Percentiles rank a stretch among this genome's conserved stretches.
Conservation (phyloP, 2,329 filamentous ascomycete species). For the Paecilomyces sp. region DNA sequence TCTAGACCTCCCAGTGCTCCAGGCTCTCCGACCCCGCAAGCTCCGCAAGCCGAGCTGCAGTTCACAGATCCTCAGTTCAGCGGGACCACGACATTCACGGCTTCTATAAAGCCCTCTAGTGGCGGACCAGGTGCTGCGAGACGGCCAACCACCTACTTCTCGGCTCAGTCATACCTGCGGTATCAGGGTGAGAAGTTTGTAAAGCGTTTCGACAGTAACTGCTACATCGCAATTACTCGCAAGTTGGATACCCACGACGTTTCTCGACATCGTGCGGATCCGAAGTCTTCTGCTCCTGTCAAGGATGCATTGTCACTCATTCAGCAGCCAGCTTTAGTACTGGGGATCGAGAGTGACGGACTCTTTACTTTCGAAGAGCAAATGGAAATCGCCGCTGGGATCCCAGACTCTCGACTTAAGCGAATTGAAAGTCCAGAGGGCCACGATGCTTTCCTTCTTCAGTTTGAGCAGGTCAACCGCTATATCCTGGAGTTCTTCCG, state of each 20-base stretch:
- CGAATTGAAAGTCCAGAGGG: constrained; percentile 92
- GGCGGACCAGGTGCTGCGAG: constrained; percentile 18
- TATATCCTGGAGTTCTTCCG: constrained; percentile 79
- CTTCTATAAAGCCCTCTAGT: constrained; percentile 28
- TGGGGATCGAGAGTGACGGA: constrained; percentile 92
- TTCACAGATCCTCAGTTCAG: constrained; percentile 64
- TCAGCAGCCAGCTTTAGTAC: constrained; percentile 78
- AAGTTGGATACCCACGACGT: constrained; percentile 98
- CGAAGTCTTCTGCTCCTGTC: constrained; percentile 43
- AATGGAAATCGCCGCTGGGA: constrained; percentile 76
- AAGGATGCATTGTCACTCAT: constrained; percentile 72
- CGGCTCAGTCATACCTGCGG: constrained; percentile 91
- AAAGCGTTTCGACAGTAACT: constrained; percentile 94
- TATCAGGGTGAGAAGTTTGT: constrained; percentile 98
- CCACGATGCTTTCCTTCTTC: constrained; percentile 90
- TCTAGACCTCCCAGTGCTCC: constrained; percentile 39
- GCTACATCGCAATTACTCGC: constrained; percentile 96
- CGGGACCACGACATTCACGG: constrained; percentile 51
- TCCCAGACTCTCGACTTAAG: constrained; percentile 69
- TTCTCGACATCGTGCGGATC: constrained; percentile 60
- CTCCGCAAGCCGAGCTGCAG: constrained; percentile 22
- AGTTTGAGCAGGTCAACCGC: constrained; percentile 94
- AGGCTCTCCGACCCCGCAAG: constrained; percentile 17
- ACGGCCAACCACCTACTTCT: constrained; percentile 78
- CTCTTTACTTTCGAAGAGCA: constrained; percentile 97